phyloP scores from a whole-genome alignment of 2,329 filamentous ascomycete species.

The Aureobasidium subglaciale region DNA sequence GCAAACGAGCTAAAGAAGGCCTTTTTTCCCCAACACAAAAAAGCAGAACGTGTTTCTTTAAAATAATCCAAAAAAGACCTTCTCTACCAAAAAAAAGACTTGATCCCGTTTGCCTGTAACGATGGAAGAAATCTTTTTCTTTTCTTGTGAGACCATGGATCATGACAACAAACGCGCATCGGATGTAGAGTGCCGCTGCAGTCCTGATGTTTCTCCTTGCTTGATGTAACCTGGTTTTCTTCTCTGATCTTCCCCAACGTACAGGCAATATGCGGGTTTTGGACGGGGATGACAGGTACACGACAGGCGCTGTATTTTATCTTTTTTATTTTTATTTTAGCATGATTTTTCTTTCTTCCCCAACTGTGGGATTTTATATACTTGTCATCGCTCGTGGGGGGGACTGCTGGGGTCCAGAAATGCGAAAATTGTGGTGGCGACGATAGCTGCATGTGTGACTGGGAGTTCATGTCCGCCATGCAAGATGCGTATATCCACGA shows the following conservation, averaged over 20 bases:
- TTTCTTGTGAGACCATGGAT: neutral
- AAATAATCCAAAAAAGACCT: neutral
- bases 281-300: neutral
- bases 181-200: neutral
- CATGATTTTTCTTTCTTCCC: neutral
- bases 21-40: slow-evolving; percentile 1
- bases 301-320: neutral
- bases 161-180: neutral
- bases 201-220: neutral
- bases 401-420: slow-evolving; percentile 36
- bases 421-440: slow-evolving; percentile 48
- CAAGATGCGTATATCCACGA: slow-evolving; percentile 50
- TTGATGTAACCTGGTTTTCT: neutral
- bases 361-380: neutral
- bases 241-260: neutral
- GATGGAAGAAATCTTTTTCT: too few species aligned
- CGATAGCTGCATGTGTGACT: slow-evolving; percentile 52
- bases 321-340: neutral
- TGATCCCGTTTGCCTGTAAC: neutral
- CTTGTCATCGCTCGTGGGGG: too few species aligned
- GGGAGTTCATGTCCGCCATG: slow-evolving; percentile 65
- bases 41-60: slow-evolving; percentile 12
- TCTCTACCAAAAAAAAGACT: neutral
- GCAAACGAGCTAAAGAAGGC: neutral
- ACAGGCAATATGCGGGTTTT: slow-evolving; percentile 1